A percentile compares a stretch with the other conserved stretches of the same genome.
These are phyloP conservation scores for Talaromyces sp. DNA, from an alignment of 2,329 filamentous ascomycete genomes.

Conservation along the genomic window DNA sequence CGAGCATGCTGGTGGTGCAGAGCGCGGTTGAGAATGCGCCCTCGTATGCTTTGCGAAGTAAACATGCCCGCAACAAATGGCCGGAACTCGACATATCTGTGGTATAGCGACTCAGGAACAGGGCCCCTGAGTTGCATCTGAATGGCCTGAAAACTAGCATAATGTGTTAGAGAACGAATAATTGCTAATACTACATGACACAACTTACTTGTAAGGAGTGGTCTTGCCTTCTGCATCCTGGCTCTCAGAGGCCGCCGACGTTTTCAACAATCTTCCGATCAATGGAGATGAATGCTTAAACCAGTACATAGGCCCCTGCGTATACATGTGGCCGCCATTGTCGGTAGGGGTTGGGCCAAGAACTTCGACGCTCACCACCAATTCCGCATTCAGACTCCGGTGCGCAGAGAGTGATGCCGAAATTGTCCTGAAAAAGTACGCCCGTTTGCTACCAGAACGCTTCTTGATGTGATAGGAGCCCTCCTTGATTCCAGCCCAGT, in stretches of 20 bases:
- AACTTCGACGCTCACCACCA: slow-evolving; percentile 72
- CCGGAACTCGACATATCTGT: slow-evolving; percentile 88
- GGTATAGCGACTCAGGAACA: slow-evolving; percentile 74
- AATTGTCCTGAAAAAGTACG: slow-evolving; percentile 69
- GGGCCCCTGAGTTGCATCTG: slow-evolving; percentile 85
- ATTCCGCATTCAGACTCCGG: slow-evolving; percentile 61
- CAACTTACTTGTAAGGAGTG: slow-evolving; percentile 70
- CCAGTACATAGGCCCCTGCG: slow-evolving; percentile 70
- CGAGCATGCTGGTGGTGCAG: slow-evolving; percentile 85
- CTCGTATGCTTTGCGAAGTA: slow-evolving; percentile 68
- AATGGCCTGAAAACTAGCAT: slow-evolving; percentile 77
- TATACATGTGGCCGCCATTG: slow-evolving; percentile 68
- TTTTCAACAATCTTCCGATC: slow-evolving; percentile 75
- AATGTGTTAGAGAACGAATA: slow-evolving; percentile 1
- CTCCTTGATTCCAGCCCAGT: slow-evolving; percentile 65
- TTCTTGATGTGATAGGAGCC: slow-evolving; percentile 71
- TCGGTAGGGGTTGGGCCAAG: slow-evolving; percentile 66
- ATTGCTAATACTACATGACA: neutral
- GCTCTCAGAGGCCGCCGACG: slow-evolving; percentile 60
- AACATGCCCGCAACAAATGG: slow-evolving; percentile 91
- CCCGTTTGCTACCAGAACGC: slow-evolving; percentile 74
- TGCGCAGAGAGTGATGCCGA: slow-evolving; percentile 63
- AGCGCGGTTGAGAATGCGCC: slow-evolving; percentile 74
- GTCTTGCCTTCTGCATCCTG: slow-evolving; percentile 51
- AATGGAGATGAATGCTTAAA: slow-evolving; percentile 84